Evolutionary conservation across 192 early-diverging fungal species (phyloP), one percentile per base, ranked within the genome.

Genomic region (Coemansia sp.): DNA sequence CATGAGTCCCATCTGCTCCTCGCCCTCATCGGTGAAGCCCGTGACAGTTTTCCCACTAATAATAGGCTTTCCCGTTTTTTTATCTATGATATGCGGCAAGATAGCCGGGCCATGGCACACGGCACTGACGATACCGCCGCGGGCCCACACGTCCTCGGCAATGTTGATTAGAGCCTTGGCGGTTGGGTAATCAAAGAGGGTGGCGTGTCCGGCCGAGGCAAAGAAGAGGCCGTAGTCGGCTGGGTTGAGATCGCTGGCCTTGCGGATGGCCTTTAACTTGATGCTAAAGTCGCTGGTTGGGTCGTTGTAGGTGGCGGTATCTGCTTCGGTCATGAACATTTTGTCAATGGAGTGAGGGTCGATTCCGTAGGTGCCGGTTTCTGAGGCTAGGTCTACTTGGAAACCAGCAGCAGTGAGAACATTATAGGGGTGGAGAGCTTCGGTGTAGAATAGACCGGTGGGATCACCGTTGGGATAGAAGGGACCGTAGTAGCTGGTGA

Each of bases 1-100:
- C 51, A 76, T 72, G 5, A 88, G 36, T 2, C 64, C 55, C 38
- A 88, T 60, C 26, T 69, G 58, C 9, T 80, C 76, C 59, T 93
- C 92, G 56, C 91, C 92, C 48, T 69, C 65, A 62, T 88, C 86
- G 14, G 88, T 82, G 67, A 93, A 93, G 14, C 88, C 90, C 0
- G 92, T 93, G 16, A 93, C 85, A 1, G 71, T 79, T 55, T 84
- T 89, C 24, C 88, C 89, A 28, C 75, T 66, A 26, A 90, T 70
- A 38, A 93, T 66, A 6, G 82, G 79, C 23, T 80, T 82, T 3
- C 90, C 91, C 8, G 75, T 83, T 5, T 37, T 23, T n/a, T 21
- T n/a, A 26, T 90, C 86, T 62, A 75, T 89, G 36, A 91, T 77
- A 20, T 83, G 66, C 0, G 85, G 86, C 62, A 92, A 70, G 13